These are phyloP conservation scores for Myxozyma kluyveri DNA, from an alignment of 805 yeast genomes.

Conservation along the genomic window DNA sequence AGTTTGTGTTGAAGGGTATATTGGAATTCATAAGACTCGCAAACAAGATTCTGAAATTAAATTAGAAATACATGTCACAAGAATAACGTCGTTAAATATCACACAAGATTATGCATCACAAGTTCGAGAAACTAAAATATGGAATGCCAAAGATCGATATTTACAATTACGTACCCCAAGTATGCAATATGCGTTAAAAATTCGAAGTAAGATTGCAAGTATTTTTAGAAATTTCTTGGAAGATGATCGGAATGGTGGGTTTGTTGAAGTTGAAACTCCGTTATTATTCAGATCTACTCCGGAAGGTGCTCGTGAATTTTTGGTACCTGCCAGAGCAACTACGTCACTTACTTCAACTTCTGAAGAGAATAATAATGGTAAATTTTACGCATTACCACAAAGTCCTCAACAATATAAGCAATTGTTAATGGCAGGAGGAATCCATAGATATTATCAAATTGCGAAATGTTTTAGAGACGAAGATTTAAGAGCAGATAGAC, in stretches of 20 bases:
- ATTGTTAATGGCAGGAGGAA: constrained; percentile 89
- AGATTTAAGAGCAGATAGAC: constrained; percentile 90
- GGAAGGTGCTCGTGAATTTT: constrained; percentile 94
- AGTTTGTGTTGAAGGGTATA: constrained; percentile 21
- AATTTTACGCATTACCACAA: constrained; percentile 86
- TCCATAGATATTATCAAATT: constrained; percentile 78
- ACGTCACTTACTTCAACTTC: constrained; percentile 21
- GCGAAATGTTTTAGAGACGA: constrained; percentile 97
- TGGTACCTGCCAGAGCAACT: constrained; percentile 79
- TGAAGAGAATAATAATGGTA: constrained; percentile 35
- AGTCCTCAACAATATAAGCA: constrained; percentile 98
- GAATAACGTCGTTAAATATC: constrained; percentile 11
- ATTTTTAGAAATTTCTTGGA: constrained; percentile 45
- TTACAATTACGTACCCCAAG: constrained; percentile 62
- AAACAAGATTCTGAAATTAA: neutral
- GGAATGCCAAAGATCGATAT: constrained; percentile 79
- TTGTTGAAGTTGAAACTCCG: constrained; percentile 90
- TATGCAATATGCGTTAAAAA: constrained; percentile 55
- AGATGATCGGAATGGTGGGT: constrained; percentile 43
- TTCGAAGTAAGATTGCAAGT: constrained; percentile 56
- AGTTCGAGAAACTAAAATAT: constrained; percentile 42
- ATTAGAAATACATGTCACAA: constrained; percentile 11
- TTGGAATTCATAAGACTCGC: constrained; percentile 5
- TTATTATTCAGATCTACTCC: constrained; percentile 92
- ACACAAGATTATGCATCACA: constrained; percentile 22